A percentile compares a stretch with the other conserved stretches of the same genome.
These are phyloP conservation scores for Magnusiomyces clavatus DNA, from an alignment of 1,139 yeast species.

Conservation along the genomic window DNA sequence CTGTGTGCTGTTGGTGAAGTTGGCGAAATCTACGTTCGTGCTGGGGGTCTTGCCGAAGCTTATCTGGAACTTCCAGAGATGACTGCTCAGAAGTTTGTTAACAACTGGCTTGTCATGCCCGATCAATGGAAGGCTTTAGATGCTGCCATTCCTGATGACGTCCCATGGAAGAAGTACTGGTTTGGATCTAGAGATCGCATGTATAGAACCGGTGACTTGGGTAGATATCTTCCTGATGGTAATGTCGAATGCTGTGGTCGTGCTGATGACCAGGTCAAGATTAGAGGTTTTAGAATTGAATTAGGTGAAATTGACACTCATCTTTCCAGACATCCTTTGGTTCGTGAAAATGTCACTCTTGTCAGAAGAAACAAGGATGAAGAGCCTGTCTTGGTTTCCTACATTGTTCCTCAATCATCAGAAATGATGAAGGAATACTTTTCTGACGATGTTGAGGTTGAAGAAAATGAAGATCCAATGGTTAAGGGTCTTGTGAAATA, in stretches of 20 bases:
- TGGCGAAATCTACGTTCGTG: slow-evolving; percentile 96
- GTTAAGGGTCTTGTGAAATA: slow-evolving; percentile 74
- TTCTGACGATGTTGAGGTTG: slow-evolving; percentile 36
- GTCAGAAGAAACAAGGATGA: slow-evolving; percentile 91
- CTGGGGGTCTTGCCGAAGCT: slow-evolving; percentile 96
- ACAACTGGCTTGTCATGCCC: slow-evolving; percentile 76
- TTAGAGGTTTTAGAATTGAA: slow-evolving; percentile 97
- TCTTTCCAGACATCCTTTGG: slow-evolving; percentile 82
- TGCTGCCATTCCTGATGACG: slow-evolving; percentile 33
- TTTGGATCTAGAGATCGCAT: slow-evolving; percentile 90
- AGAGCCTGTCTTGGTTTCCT: slow-evolving; percentile 86
- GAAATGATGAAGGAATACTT: slow-evolving; percentile 39
- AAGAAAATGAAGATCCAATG: slow-evolving; percentile 42
- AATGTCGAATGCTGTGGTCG: slow-evolving; percentile 97
- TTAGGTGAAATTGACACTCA: slow-evolving; percentile 97
- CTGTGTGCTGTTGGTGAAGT: slow-evolving; percentile 98
- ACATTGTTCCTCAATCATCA: slow-evolving; percentile 76
- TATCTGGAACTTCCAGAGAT: slow-evolving; percentile 86
- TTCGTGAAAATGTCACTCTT: slow-evolving; percentile 84
- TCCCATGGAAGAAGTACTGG: slow-evolving; percentile 79
- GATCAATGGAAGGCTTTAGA: slow-evolving; percentile 55
- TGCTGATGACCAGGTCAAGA: slow-evolving; percentile 98
- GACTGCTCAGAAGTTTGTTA: slow-evolving; percentile 78
- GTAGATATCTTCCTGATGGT: slow-evolving; percentile 94
- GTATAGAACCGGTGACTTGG: slow-evolving; percentile 95